Base-by-base conservation (phyloP, 495 filamentous ascomycete species). In the Aspergillus homomorphus region DNA sequence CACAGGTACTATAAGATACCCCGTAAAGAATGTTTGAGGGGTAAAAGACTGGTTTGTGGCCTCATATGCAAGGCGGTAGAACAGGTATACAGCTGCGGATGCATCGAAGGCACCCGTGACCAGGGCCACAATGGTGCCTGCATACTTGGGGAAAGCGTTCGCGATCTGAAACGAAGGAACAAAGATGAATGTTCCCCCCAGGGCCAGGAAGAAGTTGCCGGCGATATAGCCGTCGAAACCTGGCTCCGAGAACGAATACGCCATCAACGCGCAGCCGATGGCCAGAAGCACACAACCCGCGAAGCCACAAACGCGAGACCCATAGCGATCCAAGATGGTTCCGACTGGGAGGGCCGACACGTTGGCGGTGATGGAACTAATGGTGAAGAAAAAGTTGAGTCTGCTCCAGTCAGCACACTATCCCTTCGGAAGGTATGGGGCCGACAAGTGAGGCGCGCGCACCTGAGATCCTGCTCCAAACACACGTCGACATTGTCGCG, bases 51-150 rank as follows among this genome's bases (percentile, higher is more conserved):
- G 66, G 26, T 69, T 58, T 0, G 77, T 80, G 0, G 76, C 73
- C 51, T 83, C 78, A 67, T 87, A 89, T 3, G 78, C 70, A 0
- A 87, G 57, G 5, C 84, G 74, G 66, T 89, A 90, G 64, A 87
- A 71, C 0, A 89, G 78, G 57, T 89, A 88, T 0, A 89, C 73
- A 18, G 86, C 87, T 38, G 83, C 85, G 8, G 84, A 87, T 0
- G 87, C 86, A 63, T 90, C 87, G 63, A 89, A 90, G 5, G 86
- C 85, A 19, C 87, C 87, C 4, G 87, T 90, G 1, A 90, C 76
- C 0, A 89, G 67, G 0, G 87, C 85, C 6, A 90, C 82, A 51
- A 90, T 85, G 1, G 84, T 70, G 2, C 87, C 87, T 0, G 85
- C 84, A 66, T 86, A 73, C 56, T 73, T 76, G 1, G 87, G 87